A percentile compares a stretch with the other conserved stretches of the same genome.
phyloP scores from a whole-genome alignment of 2,329 filamentous ascomycete species.

The Stemphylium vesicarium region DNA sequence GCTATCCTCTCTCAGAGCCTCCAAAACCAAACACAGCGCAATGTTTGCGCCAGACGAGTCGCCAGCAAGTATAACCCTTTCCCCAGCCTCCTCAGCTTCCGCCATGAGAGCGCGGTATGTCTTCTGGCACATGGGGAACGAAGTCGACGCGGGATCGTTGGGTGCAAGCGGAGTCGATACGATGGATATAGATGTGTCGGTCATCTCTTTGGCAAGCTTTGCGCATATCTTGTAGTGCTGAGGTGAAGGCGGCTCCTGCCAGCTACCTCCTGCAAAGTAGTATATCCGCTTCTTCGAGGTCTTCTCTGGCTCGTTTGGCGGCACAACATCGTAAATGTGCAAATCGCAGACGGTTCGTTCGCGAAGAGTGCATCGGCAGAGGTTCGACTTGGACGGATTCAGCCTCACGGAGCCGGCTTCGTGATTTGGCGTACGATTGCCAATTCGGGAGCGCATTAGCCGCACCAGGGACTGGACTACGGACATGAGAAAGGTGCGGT shows the following conservation, averaged over 20 bases:
- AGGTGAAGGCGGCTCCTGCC: slow-evolving; percentile 57
- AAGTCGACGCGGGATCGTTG: slow-evolving; percentile 55
- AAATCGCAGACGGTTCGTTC: slow-evolving; percentile 53
- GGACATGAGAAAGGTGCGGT: slow-evolving; percentile 49
- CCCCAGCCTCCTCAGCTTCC: slow-evolving; percentile 46
- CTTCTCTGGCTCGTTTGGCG: slow-evolving; percentile 20
- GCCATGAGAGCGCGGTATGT: slow-evolving; percentile 54
- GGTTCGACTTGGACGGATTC: slow-evolving; percentile 43
- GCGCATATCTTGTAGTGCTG: slow-evolving; percentile 62
- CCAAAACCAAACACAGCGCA: slow-evolving; percentile 51
- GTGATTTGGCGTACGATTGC: slow-evolving; percentile 36
- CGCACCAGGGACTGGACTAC: slow-evolving; percentile 49
- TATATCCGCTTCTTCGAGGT: slow-evolving; percentile 51
- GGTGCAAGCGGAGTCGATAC: slow-evolving; percentile 63
- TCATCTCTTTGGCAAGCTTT: slow-evolving; percentile 53
- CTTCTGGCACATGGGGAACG: slow-evolving; percentile 57
- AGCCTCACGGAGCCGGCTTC: slow-evolving; percentile 53
- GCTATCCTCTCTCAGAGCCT: slow-evolving; percentile 45
- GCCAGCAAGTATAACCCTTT: slow-evolving; percentile 59
- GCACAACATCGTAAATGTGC: slow-evolving; percentile 54
- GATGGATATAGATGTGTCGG: slow-evolving; percentile 53
- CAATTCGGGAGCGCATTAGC: slow-evolving; percentile 46
- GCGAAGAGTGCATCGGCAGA: slow-evolving; percentile 43
- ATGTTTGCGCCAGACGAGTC: slow-evolving; percentile 65
- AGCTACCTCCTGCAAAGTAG: slow-evolving; percentile 64